A percentile compares a stretch with the other conserved stretches of the same genome.
These are phyloP conservation scores for Zelopaecilomyces penicillatus DNA, from an alignment of 2,329 filamentous ascomycete species.

Conservation along the genomic window DNA sequence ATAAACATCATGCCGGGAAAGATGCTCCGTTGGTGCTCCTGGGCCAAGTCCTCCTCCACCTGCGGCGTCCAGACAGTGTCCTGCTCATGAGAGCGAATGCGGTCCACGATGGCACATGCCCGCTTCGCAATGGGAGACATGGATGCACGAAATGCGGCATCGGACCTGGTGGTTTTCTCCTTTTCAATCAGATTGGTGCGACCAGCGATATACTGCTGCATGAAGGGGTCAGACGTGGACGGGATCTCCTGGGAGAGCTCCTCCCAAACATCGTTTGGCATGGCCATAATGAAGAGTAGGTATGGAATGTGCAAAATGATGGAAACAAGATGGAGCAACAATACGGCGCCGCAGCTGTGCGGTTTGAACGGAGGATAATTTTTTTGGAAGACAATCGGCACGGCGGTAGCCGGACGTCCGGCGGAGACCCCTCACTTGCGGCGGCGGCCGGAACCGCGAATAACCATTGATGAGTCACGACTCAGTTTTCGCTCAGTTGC, in stretches of 20 bases:
- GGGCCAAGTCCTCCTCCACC: constrained; percentile 61
- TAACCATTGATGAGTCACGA: constrained; percentile 1
- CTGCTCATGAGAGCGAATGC: constrained; percentile 71
- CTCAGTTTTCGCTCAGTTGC: background rate
- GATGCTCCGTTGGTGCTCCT: constrained; percentile 52
- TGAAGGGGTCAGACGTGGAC: constrained; percentile 58
- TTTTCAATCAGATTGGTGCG: constrained; percentile 68
- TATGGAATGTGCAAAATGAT: background rate
- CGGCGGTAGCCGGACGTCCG: background rate
- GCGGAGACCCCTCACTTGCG: background rate
- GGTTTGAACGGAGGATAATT: background rate
- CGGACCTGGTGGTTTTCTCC: constrained; percentile 76
- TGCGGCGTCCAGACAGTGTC: constrained; percentile 66
- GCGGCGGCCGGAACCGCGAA: constrained; percentile 8
- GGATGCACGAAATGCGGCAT: constrained; percentile 58
- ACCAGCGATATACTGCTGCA: constrained; percentile 72
- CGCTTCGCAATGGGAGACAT: constrained; percentile 71
- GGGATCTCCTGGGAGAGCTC: constrained; percentile 50
- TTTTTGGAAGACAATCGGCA: constrained; percentile 5
- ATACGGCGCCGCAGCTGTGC: background rate
- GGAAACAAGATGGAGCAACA: constrained; percentile 2
- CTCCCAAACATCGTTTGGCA: constrained; percentile 51
- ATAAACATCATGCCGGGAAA: constrained; percentile 93
- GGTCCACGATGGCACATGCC: constrained; percentile 71
- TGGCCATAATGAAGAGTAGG: constrained; percentile 22